Evolutionary conservation across 345 rosid genomes (phyloP).

Genomic region (Pistacia atlantica): DNA sequence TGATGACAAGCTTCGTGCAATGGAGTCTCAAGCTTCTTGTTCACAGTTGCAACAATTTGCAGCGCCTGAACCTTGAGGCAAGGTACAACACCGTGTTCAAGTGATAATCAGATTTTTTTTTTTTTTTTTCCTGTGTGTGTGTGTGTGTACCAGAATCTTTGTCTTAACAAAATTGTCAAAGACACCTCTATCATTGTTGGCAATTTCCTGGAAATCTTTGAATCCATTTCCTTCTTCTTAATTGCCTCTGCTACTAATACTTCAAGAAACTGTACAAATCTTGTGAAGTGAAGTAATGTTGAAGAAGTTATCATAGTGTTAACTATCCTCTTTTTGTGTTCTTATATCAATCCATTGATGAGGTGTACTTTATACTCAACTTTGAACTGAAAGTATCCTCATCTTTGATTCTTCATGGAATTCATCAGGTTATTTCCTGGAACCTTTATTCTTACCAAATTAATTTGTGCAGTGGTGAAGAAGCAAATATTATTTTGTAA

Average conservation of each 20-base stretch:
- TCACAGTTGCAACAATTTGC: not conserved
- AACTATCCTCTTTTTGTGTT: too few species aligned
- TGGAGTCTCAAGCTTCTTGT: too few species aligned
- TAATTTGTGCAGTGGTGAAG: not conserved
- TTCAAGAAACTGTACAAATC: too few species aligned
- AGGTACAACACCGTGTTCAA: conserved; percentile 15
- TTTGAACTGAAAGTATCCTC: not conserved
- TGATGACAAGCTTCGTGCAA: too few species aligned
- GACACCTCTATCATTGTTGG: not conserved
- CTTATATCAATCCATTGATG: not conserved
- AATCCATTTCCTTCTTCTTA: conserved; percentile 7
- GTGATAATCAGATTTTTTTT: too few species aligned
- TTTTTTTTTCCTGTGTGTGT: not conserved
- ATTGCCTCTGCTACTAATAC: not conserved
- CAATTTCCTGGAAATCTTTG: conserved; percentile 15
- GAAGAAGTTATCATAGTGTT: not conserved
- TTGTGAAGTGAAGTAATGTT: not conserved
- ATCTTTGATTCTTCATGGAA: too few species aligned
- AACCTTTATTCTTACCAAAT: too few species aligned
- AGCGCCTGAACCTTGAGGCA: conserved; percentile 3
- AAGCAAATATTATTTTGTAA: too few species aligned
- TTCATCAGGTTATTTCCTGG: not conserved
- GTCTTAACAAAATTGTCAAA: conserved; percentile 6
- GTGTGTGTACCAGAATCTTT: not conserved
- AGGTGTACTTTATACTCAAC: not conserved